Percentiles rank a stretch among this genome's conserved stretches.
phyloP scores from a whole-genome alignment of 108 stramenopile species.

The Pseudonitzschia multistriata region DNA sequence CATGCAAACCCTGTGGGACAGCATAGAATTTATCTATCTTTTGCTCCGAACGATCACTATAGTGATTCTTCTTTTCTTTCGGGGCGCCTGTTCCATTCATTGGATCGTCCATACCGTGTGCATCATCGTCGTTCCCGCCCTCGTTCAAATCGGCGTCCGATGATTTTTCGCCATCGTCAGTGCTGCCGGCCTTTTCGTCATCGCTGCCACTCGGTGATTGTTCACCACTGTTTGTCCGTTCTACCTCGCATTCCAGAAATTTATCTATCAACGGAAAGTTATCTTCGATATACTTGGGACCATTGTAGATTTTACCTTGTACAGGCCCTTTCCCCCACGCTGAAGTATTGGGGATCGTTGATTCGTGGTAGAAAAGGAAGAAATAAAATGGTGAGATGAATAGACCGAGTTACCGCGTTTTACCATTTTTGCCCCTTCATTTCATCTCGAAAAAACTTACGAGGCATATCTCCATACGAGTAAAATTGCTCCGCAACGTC shows the following conservation, averaged over 20 bases:
- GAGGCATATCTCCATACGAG: slow-evolving; percentile 76
- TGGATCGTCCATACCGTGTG: slow-evolving; percentile 13
- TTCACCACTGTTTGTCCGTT: not conserved
- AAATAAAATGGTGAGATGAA: not conserved
- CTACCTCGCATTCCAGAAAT: slow-evolving; percentile 33
- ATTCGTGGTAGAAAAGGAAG: not conserved
- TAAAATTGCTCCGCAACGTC: slow-evolving; percentile 60
- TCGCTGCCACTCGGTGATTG: not conserved
- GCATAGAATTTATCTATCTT: not conserved
- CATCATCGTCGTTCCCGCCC: slow-evolving; percentile 1
- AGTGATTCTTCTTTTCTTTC: not conserved
- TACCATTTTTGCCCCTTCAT: not conserved
- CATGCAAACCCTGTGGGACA: not conserved
- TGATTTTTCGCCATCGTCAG: not conserved
- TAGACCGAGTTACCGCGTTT: too few relatives aligned
- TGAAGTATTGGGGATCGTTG: not conserved
- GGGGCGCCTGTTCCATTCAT: slow-evolving; percentile 17
- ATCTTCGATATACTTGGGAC: slow-evolving; percentile 60
- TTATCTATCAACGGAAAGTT: slow-evolving; percentile 65
- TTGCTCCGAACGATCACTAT: not conserved
- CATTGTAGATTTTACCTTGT: slow-evolving; percentile 55
- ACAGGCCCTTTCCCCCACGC: slow-evolving; percentile 75
- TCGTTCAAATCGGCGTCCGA: not conserved
- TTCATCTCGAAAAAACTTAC: not conserved
- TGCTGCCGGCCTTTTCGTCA: not conserved